Evolutionary conservation across 805 yeast species (phyloP).

Genomic region (Wickerhamomyces rabaulensis): DNA sequence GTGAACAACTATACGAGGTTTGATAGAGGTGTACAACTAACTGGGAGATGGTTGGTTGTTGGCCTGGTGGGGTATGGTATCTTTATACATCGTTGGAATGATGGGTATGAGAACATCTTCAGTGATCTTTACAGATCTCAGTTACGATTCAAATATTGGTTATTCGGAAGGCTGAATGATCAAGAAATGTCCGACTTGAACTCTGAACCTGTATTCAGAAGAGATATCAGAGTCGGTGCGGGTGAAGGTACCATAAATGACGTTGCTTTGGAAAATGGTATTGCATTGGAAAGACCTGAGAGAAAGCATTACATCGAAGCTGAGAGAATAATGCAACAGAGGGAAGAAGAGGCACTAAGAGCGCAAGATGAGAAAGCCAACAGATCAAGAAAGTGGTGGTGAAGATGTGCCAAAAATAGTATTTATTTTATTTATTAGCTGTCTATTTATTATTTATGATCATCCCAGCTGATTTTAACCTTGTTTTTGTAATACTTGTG

Average conservation of each 20-base stretch:
- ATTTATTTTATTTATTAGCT: no score
- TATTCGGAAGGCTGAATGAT: conserved; percentile 49
- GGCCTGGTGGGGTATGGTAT: conserved; percentile 52
- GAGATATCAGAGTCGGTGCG: conserved; percentile 24
- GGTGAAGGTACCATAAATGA: conserved; percentile 30
- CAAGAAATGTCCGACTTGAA: conserved; percentile 61
- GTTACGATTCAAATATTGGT: conserved; percentile 45
- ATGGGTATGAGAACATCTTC: conserved; percentile 72
- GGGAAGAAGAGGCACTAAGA: conserved; percentile 42
- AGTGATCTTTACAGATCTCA: conserved; percentile 62
- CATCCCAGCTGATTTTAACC: no score
- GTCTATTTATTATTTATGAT: no score
- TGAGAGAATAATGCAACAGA: conserved; percentile 59
- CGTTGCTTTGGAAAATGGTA: conserved; percentile 30
- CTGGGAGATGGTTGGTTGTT: conserved; percentile 46
- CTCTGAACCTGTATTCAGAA: conserved; percentile 32
- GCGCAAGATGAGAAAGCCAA: conserved; percentile 5
- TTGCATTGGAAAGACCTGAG: conserved; percentile 61
- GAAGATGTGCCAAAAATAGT: no score
- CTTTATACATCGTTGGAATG: conserved; percentile 81
- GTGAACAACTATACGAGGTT: conserved; percentile 49
- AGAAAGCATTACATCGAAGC: conserved; percentile 72
- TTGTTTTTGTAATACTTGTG: no score
- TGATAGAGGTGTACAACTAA: conserved; percentile 54
- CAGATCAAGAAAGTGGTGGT: not conserved